These are phyloP conservation scores for Cladophialophora psammophila DNA, from an alignment of 2,329 filamentous ascomycete species.

Conservation along the genomic window DNA sequence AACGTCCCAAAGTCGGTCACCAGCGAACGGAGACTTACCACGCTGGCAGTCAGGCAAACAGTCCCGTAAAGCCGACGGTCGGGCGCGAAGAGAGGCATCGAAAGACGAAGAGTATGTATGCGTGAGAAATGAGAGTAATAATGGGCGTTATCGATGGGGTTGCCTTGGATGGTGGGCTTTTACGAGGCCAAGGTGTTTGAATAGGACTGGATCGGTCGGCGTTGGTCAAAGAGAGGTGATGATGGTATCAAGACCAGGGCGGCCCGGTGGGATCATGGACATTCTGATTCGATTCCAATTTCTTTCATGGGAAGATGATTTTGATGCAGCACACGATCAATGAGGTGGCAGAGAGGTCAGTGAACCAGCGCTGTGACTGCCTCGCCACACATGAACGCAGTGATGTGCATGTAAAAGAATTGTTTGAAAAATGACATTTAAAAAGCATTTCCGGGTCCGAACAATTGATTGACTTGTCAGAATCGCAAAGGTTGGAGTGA, in stretches of 20 bases:
- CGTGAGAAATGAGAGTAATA: slow-evolving; percentile 20
- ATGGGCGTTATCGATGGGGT: slow-evolving; percentile 18
- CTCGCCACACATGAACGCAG: slow-evolving; percentile 17
- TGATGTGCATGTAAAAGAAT: slow-evolving; percentile 26
- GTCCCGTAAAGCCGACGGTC: slow-evolving; percentile 33
- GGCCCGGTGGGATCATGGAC: not conserved
- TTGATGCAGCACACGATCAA: slow-evolving; percentile 31
- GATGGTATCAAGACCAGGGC: not conserved
- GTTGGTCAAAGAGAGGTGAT: slow-evolving; percentile 3
- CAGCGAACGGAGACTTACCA: slow-evolving; percentile 41
- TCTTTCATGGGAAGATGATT: slow-evolving; percentile 26
- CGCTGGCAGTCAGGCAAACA: slow-evolving; percentile 38
- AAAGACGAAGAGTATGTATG: slow-evolving; percentile 41
- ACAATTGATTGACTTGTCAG: no score
- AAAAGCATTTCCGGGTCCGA: no score
- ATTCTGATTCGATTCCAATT: slow-evolving; percentile 7
- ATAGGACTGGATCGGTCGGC: not conserved
- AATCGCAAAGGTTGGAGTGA: no score
- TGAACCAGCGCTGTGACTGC: slow-evolving; percentile 10
- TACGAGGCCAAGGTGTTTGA: not conserved
- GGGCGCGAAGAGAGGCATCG: slow-evolving; percentile 34
- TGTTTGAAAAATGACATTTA: slow-evolving; percentile 6
- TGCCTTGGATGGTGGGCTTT: slow-evolving; percentile 5
- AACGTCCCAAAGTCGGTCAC: slow-evolving; percentile 34
- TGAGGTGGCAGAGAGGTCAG: slow-evolving; percentile 20